Percentiles rank a stretch among this genome's conserved stretches.
Conservation (phyloP, 495 filamentous ascomycete species). For the Cercophora sp. region DNA sequence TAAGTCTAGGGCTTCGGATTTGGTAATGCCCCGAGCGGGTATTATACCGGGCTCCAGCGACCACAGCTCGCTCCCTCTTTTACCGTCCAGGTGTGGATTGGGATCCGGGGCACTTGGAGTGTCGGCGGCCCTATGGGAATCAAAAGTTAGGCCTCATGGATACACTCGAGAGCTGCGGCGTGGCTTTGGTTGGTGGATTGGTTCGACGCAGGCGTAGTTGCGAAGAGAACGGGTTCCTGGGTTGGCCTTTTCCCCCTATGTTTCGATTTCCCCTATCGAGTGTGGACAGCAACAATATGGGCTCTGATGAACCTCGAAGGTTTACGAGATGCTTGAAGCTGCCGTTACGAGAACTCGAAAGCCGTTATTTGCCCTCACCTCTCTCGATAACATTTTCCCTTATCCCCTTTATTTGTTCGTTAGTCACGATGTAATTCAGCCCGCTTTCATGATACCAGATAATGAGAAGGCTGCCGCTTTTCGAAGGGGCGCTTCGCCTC, state of each 20-base stretch:
- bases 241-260: conserved; percentile 9
- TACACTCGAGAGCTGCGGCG: conserved; percentile 10
- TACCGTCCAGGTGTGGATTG: too few species aligned
- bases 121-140: neutral
- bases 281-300: conserved; percentile 12
- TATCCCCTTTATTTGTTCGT: conserved; percentile 24
- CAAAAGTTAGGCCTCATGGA: conserved; percentile 17
- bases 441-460: conserved; percentile 42
- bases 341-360: neutral
- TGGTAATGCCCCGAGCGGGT: too few species aligned
- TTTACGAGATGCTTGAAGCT: neutral
- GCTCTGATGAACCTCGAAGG: conserved; percentile 4
- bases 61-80: too few species aligned
- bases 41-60: too few species aligned
- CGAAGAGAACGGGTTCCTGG: conserved; percentile 1
- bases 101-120: neutral
- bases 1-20: conserved; percentile 41
- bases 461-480: conserved; percentile 36
- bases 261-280: conserved; percentile 3
- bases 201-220: neutral
- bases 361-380: conserved; percentile 2
- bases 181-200: conserved; percentile 2
- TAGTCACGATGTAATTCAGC: conserved; percentile 48
- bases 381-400: conserved; percentile 16
- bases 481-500: conserved; percentile 8